Evolutionary conservation across 441 rosid genomes (phyloP).

Genomic region (Croton laevigatus): DNA sequence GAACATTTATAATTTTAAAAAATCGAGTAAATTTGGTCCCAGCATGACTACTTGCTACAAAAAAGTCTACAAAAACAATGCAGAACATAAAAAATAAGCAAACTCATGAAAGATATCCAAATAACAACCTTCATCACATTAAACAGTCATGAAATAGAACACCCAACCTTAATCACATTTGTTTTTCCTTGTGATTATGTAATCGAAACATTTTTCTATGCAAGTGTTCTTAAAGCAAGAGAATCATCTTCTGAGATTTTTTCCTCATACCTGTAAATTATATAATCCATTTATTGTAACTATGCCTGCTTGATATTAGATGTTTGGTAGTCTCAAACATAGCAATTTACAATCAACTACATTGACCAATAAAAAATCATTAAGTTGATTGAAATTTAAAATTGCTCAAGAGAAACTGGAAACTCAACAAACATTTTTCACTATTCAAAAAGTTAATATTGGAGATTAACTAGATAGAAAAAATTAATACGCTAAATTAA

Average conservation of each 20-base stretch:
- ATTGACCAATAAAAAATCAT: not conserved
- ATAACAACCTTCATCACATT: not conserved
- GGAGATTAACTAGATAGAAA: not conserved
- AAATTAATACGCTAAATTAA: not conserved
- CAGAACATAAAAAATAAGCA: not conserved
- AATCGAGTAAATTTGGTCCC: not conserved
- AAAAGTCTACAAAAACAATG: too few relatives aligned
- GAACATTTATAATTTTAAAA: not conserved
- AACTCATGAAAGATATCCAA: not conserved
- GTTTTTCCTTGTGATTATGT: not conserved
- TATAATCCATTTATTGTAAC: slow-evolving; percentile 1
- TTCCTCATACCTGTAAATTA: not conserved
- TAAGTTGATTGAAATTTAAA: not conserved
- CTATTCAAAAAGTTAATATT: not conserved
- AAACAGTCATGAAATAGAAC: too few relatives aligned
- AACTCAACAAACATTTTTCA: not conserved
- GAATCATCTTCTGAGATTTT: not conserved
- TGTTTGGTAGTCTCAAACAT: not conserved
- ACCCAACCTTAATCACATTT: too few relatives aligned
- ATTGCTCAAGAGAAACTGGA: slow-evolving; percentile 1
- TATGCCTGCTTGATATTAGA: not conserved
- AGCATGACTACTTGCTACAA: not conserved
- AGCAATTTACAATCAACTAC: not conserved
- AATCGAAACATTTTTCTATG: not conserved
- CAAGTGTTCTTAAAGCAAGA: not conserved